Evolutionary conservation across 306 rosid genomes (phyloP).

Genomic region (Cercis canadensis): DNA sequence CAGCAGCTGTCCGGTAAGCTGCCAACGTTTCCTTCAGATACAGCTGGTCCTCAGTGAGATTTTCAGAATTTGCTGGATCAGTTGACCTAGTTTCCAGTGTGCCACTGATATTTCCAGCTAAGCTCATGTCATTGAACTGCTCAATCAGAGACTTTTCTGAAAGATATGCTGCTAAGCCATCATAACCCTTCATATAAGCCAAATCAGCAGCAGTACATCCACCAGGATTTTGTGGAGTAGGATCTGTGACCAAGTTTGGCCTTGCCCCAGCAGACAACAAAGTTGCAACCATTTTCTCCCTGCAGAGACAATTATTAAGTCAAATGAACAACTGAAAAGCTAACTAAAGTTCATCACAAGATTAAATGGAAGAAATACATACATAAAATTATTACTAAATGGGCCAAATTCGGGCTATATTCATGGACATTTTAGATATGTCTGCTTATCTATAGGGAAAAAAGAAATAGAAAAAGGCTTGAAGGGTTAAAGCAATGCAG

Average conservation of each 20-base stretch:
- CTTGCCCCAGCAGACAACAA: constrained; percentile 84
- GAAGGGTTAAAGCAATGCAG: constrained; percentile 22
- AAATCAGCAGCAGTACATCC: constrained; percentile 86
- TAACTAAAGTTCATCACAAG: constrained; percentile 17
- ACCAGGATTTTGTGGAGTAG: constrained; percentile 72
- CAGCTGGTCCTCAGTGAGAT: constrained; percentile 75
- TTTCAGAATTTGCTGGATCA: constrained; percentile 51
- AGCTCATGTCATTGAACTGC: constrained; percentile 81
- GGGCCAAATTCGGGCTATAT: not conserved
- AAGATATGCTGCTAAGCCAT: constrained; percentile 91
- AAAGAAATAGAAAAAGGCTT: too few relatives aligned
- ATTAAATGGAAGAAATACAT: not conserved
- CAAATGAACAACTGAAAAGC: constrained; percentile 19
- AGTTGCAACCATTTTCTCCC: constrained; percentile 87
- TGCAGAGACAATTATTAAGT: constrained; percentile 41
- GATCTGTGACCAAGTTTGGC: constrained; percentile 96
- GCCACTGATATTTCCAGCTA: constrained; percentile 91
- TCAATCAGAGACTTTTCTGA: constrained; percentile 85
- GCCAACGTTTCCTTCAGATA: constrained; percentile 73
- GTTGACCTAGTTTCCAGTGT: constrained; percentile 57
- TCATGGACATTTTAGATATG: not conserved
- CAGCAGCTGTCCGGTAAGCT: constrained; percentile 88
- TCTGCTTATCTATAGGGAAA: not conserved
- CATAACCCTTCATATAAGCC: constrained; percentile 70
- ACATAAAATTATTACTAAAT: not conserved